Evolutionary conservation across 2,329 filamentous ascomycete species (phyloP), one percentile per base, ranked within the genome.

Genomic region (Alternaria metachromatica): DNA sequence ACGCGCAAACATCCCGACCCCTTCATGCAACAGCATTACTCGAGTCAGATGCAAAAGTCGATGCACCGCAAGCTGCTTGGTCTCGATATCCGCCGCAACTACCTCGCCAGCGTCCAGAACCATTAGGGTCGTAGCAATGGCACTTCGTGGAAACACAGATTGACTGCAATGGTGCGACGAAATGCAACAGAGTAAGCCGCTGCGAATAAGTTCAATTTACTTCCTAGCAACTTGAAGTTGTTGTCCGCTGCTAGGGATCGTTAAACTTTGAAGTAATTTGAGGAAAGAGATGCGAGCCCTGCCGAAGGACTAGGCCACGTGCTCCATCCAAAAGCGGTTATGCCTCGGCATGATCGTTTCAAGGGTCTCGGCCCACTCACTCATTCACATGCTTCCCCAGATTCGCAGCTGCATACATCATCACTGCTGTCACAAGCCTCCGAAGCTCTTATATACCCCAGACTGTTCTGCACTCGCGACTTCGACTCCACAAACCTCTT

Each of bases 301-400:
- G 33, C 49, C n/a, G 25, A 51, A 18, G 33, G 11, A 51, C 46
- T 60, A 59, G 48, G 23, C 58, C 70, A 72, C 68, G 68, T 72
- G 70, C 68, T 23, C 45, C 25, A 18, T 10, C 37, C 49, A 18
- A 59, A 62, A 60, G 21, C 46, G 49, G 58, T 46, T 46, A 55
- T 72, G 67, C 70, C 70, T 68, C 67, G 70, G 70, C 67, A 55
- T 62, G 18, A 9, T 28, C 25, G 21, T 15, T 49, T 44, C 64
- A 67, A 41, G 67, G 54, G 58, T 45, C 59, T 63, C 65, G 61
- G 65, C 57, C 55, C 25, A 12, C n/a, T 50, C 50, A 15, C 48
- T 62, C 59, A 55, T 69, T 72, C 70, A 72, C 70, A 72, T 72
- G 70, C 62, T 65, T 68, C 66, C 68, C 68, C 65, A 50, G 67